Percentiles rank a stretch among this genome's conserved stretches.
Evolutionary conservation across 2,329 filamentous ascomycete genomes (phyloP).

Genomic region (Calonectria pseudoreteaudii): DNA sequence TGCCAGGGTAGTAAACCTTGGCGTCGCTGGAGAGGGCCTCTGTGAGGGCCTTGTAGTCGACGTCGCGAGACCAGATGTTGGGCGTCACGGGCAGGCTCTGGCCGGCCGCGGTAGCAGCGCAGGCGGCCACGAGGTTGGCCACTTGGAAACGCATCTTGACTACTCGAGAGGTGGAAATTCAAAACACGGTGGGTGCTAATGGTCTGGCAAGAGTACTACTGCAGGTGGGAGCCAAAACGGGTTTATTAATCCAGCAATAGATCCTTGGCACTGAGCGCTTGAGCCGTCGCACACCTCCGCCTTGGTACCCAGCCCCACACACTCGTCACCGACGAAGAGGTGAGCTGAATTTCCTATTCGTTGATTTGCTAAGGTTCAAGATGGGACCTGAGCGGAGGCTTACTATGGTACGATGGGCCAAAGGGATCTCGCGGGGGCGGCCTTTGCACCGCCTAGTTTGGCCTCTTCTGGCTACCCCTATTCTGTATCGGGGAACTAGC

Average conservation of each 20-base stretch:
- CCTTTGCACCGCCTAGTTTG: not conserved
- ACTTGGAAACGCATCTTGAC: not conserved
- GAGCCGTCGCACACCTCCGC: not conserved
- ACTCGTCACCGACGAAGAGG: not conserved
- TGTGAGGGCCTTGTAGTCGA: not conserved
- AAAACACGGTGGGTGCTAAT: not conserved
- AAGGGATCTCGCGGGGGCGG: not conserved
- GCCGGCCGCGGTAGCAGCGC: not conserved
- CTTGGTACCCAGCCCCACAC: not conserved
- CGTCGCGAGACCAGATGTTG: not conserved
- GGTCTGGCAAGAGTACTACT: not conserved
- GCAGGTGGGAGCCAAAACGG: not conserved
- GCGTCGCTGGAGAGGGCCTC: constrained; percentile 37
- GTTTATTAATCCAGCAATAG: not conserved
- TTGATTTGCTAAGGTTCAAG: not conserved
- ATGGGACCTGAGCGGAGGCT: not conserved
- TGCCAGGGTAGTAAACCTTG: constrained; percentile 57
- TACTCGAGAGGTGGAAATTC: not conserved
- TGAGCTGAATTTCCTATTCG: not conserved
- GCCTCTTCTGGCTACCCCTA: not conserved
- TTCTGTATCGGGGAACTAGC: not conserved
- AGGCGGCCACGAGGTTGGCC: not conserved
- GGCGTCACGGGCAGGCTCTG: not conserved
- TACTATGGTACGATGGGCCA: not conserved
- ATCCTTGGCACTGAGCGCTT: not conserved